Evolutionary conservation across 2,329 filamentous ascomycete genomes (phyloP).

Genomic region (Colletotrichum sp.): DNA sequence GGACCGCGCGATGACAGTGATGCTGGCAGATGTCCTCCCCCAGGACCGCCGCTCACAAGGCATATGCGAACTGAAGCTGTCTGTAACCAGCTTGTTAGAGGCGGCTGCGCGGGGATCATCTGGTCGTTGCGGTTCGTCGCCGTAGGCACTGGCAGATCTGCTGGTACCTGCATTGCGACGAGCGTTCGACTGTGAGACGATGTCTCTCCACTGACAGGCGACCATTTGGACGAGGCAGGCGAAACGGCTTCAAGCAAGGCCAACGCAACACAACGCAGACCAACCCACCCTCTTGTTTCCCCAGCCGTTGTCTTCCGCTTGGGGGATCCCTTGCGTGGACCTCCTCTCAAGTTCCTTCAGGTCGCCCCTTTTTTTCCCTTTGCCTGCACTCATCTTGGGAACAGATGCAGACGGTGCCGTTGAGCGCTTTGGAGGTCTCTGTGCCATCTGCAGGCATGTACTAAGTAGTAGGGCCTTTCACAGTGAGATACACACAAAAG

Average conservation of each 20-base stretch:
- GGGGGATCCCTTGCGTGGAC: background rate
- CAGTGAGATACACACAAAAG: background rate
- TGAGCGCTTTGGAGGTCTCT: background rate
- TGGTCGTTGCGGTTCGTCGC: background rate
- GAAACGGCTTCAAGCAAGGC: background rate
- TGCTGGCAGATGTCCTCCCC: background rate
- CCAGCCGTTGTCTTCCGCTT: background rate
- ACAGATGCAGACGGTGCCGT: background rate
- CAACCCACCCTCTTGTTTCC: background rate
- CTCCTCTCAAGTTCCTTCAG: background rate
- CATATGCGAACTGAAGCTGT: background rate
- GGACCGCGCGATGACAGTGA: background rate
- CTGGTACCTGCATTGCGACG: conserved; percentile 2
- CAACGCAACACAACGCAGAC: background rate
- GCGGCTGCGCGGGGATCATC: background rate
- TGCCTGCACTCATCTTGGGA: background rate
- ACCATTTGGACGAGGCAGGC: background rate
- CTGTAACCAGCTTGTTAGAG: background rate
- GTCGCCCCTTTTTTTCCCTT: background rate
- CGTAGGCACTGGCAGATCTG: background rate
- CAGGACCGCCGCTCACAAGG: background rate
- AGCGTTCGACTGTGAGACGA: conserved; percentile 12
- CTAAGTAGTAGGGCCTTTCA: background rate
- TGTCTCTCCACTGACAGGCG: background rate
- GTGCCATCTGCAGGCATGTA: background rate